phyloP scores from a whole-genome alignment of 1,139 yeast species.

The Yamadazyma jaroonii region DNA sequence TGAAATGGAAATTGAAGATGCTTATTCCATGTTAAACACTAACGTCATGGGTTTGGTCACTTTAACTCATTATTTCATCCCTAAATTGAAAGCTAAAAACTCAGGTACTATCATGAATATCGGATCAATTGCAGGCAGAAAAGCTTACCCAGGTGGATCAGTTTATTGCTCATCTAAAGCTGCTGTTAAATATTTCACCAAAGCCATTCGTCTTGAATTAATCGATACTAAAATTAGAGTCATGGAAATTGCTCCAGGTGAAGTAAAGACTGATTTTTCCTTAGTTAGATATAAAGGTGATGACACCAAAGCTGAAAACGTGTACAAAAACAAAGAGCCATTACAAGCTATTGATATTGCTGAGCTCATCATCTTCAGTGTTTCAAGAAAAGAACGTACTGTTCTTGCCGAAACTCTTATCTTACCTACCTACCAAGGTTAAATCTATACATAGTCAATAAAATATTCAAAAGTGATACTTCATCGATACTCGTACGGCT shows the following conservation, averaged over 20 bases:
- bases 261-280: conserved; percentile 85
- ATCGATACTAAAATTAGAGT: conserved; percentile 73
- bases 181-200: conserved; percentile 73
- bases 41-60: conserved; percentile 42
- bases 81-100: conserved; percentile 45
- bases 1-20: conserved; percentile 29
- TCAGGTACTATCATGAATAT: conserved; percentile 78
- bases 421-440: conserved; percentile 72
- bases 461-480: too few relatives aligned
- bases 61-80: conserved; percentile 40
- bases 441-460: conserved; percentile 9
- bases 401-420: conserved; percentile 78
- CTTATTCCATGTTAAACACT: conserved; percentile 38
- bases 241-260: conserved; percentile 84
- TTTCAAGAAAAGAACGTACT: conserved; percentile 68
- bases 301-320: conserved; percentile 61
- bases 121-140: conserved; percentile 88
- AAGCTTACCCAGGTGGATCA: conserved; percentile 82
- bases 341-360: conserved; percentile 78
- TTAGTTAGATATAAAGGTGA: conserved; percentile 76
- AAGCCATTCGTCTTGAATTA: conserved; percentile 74
- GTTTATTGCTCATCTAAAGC: conserved; percentile 90
- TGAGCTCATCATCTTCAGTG: conserved; percentile 70
- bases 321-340: conserved; percentile 72
- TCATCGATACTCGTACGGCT: background rate